Base-by-base conservation (phyloP, 179 eudicot species). In the Patellifolia procumbens region DNA sequence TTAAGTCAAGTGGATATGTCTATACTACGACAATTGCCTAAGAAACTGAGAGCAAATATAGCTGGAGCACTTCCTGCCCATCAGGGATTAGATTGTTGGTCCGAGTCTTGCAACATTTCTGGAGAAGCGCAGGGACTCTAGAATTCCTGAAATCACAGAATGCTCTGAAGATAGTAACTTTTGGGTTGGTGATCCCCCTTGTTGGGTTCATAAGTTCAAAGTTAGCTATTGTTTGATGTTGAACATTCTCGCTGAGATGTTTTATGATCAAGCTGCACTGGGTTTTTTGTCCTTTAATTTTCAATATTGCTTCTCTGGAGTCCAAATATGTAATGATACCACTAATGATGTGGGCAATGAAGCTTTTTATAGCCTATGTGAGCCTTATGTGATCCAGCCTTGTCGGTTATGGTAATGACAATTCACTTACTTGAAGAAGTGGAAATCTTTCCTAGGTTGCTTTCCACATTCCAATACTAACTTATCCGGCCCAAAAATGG, bases 161-260 rank as follows among this genome's bases (percentile, higher is more conserved):
- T 79, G 76, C 52, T 70, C 78, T 81, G 81, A 81, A 68, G 43
- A 76, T 31, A 79, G 74, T 46, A 87, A 84, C 34, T 88, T 93
- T 64, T 91, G 95, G 91, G 77, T 68, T 46, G 99, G 98, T 60
- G 85, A 74, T 82, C 99, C 99, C 80, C 98, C 98, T 19, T 62
- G 56, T 42, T 95, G 99, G 99, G 90, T 95, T 76, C 81, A 80
- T 35, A 85, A 81, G 79, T 95, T 91, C 83, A 82, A 79, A 83
- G 73, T 39, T 51, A 87, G 92, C 84, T 70, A 76, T 55, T 89
- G 84, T 78, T 62, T 70, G 81, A 72, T 88, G 75, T 86, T 91
- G 82, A 84, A 83, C 29, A 56, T 81, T 48, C 81, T 95, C 76
- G 87, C 91, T 32, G 87, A 86, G 22, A 84, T 80, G 71, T 85